phyloP scores from a whole-genome alignment of 257 asterid species.

The Solanum appendiculatum region DNA sequence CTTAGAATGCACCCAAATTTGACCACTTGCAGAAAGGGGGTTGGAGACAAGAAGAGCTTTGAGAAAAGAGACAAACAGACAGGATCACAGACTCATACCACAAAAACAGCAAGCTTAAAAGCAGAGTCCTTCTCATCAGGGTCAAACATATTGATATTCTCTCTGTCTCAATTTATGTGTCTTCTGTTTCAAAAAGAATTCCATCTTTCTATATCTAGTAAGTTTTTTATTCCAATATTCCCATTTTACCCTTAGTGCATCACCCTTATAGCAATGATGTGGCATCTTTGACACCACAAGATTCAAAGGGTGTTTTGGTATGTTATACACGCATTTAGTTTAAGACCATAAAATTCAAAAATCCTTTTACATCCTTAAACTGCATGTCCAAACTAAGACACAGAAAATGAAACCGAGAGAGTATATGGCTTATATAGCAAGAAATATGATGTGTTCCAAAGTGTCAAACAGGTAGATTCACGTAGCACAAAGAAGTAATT shows the following conservation, averaged over 20 bases:
- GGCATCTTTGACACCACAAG: background rate
- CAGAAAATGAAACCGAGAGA: background rate
- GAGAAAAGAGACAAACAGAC: background rate
- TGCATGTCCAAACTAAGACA: background rate
- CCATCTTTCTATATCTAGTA: background rate
- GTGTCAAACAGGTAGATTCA: background rate
- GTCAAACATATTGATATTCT: background rate
- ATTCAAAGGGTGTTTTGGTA: background rate
- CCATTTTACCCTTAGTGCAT: background rate
- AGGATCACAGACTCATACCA: background rate
- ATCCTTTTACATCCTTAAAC: background rate
- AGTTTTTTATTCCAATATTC: background rate
- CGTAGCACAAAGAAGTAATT: background rate
- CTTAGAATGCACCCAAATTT: background rate
- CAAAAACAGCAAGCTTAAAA: background rate
- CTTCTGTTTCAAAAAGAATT: background rate
- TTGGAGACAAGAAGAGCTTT: background rate
- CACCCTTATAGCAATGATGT: background rate
- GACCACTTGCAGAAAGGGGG: background rate
- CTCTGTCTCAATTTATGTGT: background rate
- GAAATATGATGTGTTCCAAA: background rate
- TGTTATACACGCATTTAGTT: background rate
- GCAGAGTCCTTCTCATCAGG: background rate
- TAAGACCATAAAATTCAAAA: background rate
- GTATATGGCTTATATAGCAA: background rate